phyloP scores from a whole-genome alignment of 495 filamentous ascomycete species.

The Antarctomyces pellizariae region DNA sequence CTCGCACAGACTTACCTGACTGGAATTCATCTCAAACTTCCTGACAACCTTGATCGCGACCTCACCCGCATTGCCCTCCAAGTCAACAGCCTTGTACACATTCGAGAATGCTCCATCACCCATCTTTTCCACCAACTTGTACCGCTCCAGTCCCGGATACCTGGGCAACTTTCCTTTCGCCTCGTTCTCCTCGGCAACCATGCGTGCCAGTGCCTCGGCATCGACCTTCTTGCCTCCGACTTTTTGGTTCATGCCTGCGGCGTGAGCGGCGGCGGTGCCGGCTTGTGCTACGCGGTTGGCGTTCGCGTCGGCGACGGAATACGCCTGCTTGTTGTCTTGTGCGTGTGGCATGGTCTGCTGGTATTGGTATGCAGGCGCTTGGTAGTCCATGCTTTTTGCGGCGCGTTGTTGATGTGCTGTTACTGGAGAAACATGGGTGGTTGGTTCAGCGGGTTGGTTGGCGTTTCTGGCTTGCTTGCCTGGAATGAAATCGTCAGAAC shows the following conservation, averaged over 20 bases:
- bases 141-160: constrained; percentile 83
- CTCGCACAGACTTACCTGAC: constrained; percentile 58
- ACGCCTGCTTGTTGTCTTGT: constrained; percentile 22
- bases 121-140: constrained; percentile 89
- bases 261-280: constrained; percentile 31
- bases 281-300: constrained; percentile 41
- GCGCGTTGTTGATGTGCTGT: constrained; percentile 36
- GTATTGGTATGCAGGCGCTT: constrained; percentile 24
- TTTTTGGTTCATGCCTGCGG: constrained; percentile 23
- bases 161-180: constrained; percentile 64
- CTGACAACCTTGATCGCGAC: constrained; percentile 97
- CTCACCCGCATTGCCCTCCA: constrained; percentile 38
- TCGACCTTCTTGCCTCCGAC: constrained; percentile 27
- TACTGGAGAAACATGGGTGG: constrained; percentile 40
- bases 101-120: constrained; percentile 98
- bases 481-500: constrained; percentile 10
- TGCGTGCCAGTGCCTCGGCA: constrained; percentile 45
- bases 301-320: constrained; percentile 27
- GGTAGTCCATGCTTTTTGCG: constrained; percentile 25
- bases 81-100: constrained; percentile 73
- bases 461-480: constrained; percentile 67
- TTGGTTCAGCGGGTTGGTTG: constrained; percentile 30
- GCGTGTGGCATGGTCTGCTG: constrained; percentile 31
- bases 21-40: constrained; percentile 96
- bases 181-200: constrained; percentile 78